Evolutionary conservation across 768 basidiomycete species (phyloP), one percentile per base, ranked within the genome.

Genomic region (Leccinellum rugosiceps): DNA sequence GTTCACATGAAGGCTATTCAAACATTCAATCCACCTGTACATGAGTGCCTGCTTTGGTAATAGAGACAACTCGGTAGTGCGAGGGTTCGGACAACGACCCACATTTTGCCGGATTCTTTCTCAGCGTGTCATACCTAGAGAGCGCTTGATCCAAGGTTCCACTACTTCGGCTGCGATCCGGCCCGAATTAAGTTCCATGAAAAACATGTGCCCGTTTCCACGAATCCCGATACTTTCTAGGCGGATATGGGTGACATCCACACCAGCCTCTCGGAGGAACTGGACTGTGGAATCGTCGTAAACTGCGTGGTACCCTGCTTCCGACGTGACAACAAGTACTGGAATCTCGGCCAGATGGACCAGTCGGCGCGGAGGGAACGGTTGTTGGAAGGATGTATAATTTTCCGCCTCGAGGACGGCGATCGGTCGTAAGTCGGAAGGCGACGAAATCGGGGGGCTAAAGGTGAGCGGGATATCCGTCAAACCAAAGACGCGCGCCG

Each of bases 171-270:
- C 74, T 13, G 68, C 79, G 35, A 83, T 79, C 48, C 75, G 71
- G 35, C 76, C 55, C 10, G 68, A 74, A 62, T 83, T 83, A 56
- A 72, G 76, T 55, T 83, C 81, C 77, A 83, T 79, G 58, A 82
- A 81, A 70, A 83, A 76, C 76, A 83, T 77, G 67, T 83, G 81
- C 2, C 78, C 81, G 60, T 83, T 83, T 44, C 81, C 81, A 52
- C 68, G 74, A 23, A 83, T 78, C 8, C 81, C 81, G 2, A 78
- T 59, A 30, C 74, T 72, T n/a, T 65, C 68, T 17, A 83, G 63
- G 15, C 67, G 67, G 38, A 78, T 63, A 58, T 78, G 76, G 15
- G 77, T 69, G 6, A 80, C 78, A 17, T 65, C 53, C 19, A 81
- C 79, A 0, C 80, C 81, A 0, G 77, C 81, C 49, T 77, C 73